Evolutionary conservation across 148 eudicot genomes (phyloP), one percentile per base, ranked within the genome.

Genomic region (Heliamphora exappendiculata): DNA sequence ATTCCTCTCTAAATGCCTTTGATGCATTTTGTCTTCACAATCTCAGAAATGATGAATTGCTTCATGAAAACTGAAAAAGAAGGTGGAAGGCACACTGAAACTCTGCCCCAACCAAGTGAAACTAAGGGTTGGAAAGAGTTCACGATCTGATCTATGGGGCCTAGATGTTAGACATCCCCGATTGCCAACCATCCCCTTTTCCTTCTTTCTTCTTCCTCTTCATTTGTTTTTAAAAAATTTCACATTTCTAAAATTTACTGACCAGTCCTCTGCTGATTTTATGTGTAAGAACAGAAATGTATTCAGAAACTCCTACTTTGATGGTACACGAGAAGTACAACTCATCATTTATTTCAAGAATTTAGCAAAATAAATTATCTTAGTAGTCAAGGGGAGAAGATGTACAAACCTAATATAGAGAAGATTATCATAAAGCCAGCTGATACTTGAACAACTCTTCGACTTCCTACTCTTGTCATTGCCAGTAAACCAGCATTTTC

Each of bases 401-500:
- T 0, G 26, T 1, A 42, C 58, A 41, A 58, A 90, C 97, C 97
- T 31, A 90, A 76, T 54, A 91, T 47, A 29, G 98, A 94, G 89
- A 91, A 90, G 54, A 90, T 58, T 31, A 94, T 78, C 95, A 90
- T 86, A 71, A 90, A 91, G 5, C 69, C 82, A 11, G 91, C 80
- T n/a, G 94, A 87, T 75, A 91, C 82, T 69, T 91, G 95, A 80
- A 89, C 53, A 20, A 90, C 89, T 75, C 89, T 84, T 84, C 98
- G 80, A 70, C 93, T 91, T 81, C 91, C 95, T 47, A 86, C 87
- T 84, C 82, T 89, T 78, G 98, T 91, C 81, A 91, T 63, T 50
- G 90, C 98, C 73, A 90, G 78, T 50, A 89, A 79, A 63, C 97
- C 97, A 39, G 90, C 94, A 84, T 90, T 89, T 80, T 94, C 98